Base-by-base conservation (phyloP, 2,329 filamentous ascomycete species). In the Penicillium sp. region DNA sequence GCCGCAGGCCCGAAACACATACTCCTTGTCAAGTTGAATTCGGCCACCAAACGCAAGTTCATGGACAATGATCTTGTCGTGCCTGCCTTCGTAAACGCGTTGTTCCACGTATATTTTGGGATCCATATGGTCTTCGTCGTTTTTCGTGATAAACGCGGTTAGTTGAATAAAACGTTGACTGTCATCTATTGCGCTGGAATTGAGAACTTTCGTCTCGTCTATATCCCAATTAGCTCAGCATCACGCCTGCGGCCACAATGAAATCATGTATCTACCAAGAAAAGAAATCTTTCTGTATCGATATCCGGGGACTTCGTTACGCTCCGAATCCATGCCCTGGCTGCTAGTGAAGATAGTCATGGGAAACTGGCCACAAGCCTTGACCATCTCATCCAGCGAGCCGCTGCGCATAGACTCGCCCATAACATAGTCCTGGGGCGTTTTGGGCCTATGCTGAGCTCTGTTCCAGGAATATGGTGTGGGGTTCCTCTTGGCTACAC, bases 61-160 rank as follows among this genome's bases (percentile, higher is more conserved):
- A 32, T 56, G 55, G 18, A 58, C 17, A 29, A 56, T 39, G 15
- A 54, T 39, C 6, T 46, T 49, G 10, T 58, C 53, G 13, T 41
- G 27, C 13, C 42, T 37, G 10, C 23, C 41, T 20, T 52, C 33
- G n/a, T 50, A 52, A 24, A 58, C 39, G 9, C 41, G 48, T 33
- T 60, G 58, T 29, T 60, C 58, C 7, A 60, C 55, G 29, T 56
- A 58, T 18, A 58, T 51, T 27, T 27, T 56, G 2, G 58, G 52
- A 21, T 58, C 47, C 2, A 34, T 30, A 10, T 49, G 33, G 4
- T 32, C 12, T 47, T 52, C 43, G 10, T 55, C 49, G 1, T 30
- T 13, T 40, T 46, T 46, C 8, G 51, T 13, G 13, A 54, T 54
- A 42, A 54, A 54, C 6, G 42, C 51, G 10, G 51, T 50, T 26